Evolutionary conservation across 257 asterid genomes (phyloP).

Genomic region (Capsicum baccatum): DNA sequence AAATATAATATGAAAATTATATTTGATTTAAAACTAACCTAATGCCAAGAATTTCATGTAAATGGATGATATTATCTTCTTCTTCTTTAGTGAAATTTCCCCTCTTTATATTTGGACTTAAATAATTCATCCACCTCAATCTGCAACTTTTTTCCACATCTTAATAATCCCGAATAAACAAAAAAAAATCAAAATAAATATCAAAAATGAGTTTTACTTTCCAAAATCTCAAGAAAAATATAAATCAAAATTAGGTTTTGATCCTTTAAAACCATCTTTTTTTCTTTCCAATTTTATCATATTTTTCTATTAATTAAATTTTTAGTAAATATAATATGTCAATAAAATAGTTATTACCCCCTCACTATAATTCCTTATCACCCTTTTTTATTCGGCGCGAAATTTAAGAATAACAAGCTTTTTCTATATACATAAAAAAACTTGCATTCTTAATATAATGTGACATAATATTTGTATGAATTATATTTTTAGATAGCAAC

Average conservation of each 20-base stretch:
- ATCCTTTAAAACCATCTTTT: background rate
- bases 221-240: background rate
- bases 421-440: background rate
- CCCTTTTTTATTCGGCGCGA: background rate
- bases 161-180: background rate
- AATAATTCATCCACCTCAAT: slow-evolving; percentile 19
- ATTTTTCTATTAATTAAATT: background rate
- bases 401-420: background rate
- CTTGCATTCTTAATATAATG: background rate
- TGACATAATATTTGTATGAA: background rate
- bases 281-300: background rate
- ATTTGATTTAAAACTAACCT: background rate
- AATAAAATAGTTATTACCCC: background rate
- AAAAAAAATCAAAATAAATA: background rate
- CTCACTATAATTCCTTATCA: background rate
- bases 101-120: slow-evolving; percentile 24
- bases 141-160: slow-evolving; percentile 20
- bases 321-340: background rate
- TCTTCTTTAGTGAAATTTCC: slow-evolving; percentile 27
- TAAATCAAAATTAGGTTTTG: background rate
- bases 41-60: slow-evolving; percentile 24
- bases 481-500: background rate
- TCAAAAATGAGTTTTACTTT: background rate
- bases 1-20: too few species aligned
- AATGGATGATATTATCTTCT: background rate